Percentiles rank a stretch among this genome's conserved stretches.
These are phyloP conservation scores for Podila horticola DNA, from an alignment of 192 early-diverging fungal species.

Conservation along the genomic window DNA sequence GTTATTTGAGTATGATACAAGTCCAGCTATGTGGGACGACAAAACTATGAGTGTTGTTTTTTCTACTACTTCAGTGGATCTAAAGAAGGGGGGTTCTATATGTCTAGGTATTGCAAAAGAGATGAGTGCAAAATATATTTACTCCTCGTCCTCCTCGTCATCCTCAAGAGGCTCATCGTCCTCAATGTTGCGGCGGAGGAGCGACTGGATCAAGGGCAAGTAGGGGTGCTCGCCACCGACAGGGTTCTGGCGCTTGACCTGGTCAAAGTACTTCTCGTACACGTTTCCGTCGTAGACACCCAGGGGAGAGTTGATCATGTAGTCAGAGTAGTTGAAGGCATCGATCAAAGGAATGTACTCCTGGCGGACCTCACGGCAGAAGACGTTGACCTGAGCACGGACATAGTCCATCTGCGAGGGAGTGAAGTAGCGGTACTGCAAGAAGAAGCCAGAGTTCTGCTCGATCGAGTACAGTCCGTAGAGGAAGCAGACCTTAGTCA, in stretches of 20 bases:
- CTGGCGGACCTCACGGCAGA: conserved; percentile 77
- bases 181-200: conserved; percentile 70
- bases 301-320: conserved; percentile 88
- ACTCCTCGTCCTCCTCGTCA: conserved; percentile 71
- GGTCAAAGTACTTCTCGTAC: conserved; percentile 88
- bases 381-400: conserved; percentile 67
- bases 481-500: conserved; percentile 78
- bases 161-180: conserved; percentile 68
- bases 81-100: too few relatives aligned
- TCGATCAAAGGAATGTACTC: conserved; percentile 89
- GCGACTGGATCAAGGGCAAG: conserved; percentile 85
- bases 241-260: conserved; percentile 83
- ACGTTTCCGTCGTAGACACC: conserved; percentile 89
- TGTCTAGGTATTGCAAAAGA: not conserved
- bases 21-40: too few relatives aligned
- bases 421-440: conserved; percentile 86
- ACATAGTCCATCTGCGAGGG: conserved; percentile 77
- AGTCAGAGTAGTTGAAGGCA: conserved; percentile 90
- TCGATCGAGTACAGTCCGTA: conserved; percentile 87
- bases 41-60: too few relatives aligned
- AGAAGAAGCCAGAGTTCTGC: conserved; percentile 86
- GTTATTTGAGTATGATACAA: too few relatives aligned
- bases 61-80: too few relatives aligned
- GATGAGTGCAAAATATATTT: not conserved
- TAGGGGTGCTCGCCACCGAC: conserved; percentile 69